Evolutionary conservation across 495 filamentous ascomycete species (phyloP).

Genomic region (Thozetella sp.): DNA sequence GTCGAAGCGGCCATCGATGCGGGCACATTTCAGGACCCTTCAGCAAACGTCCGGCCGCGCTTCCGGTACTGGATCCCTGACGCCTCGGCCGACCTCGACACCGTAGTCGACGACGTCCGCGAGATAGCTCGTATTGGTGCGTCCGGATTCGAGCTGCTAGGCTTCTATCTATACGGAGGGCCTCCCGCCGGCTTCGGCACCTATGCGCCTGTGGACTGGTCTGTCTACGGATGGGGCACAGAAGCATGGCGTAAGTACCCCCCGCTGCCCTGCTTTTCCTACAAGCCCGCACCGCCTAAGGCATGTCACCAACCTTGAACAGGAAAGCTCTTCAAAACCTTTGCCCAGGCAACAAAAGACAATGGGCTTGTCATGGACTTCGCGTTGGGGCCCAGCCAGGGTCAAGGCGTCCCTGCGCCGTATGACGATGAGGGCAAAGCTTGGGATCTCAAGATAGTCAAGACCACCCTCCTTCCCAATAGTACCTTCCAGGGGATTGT

Average conservation of each 20-base stretch:
- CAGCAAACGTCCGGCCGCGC: conserved; percentile 22
- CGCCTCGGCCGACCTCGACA: conserved; percentile 14
- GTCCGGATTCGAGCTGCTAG: conserved; percentile 19
- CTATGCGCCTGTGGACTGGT: conserved; percentile 4
- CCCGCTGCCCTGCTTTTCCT: background rate
- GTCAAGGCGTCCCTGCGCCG: conserved; percentile 19
- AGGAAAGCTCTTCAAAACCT: conserved; percentile 1
- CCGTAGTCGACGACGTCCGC: conserved; percentile 12
- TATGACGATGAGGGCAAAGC: conserved; percentile 11
- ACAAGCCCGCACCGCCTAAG: background rate
- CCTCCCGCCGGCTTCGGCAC: background rate
- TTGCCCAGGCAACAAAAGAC: conserved; percentile 3
- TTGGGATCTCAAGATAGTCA: conserved; percentile 14
- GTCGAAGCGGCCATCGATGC: conserved; percentile 1
- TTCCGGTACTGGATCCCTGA: conserved; percentile 35
- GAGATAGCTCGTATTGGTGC: conserved; percentile 9
- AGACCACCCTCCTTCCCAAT: conserved; percentile 9
- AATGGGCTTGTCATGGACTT: conserved; percentile 20
- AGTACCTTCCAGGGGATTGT: conserved; percentile 13
- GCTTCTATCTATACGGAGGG: conserved; percentile 22
- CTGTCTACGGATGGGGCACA: background rate
- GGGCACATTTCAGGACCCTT: conserved; percentile 19
- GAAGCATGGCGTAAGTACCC: background rate
- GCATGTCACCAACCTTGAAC: background rate
- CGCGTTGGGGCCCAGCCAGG: conserved; percentile 22